Base-by-base conservation (phyloP, 257 asterid species). In the Catharanthus roseus region DNA sequence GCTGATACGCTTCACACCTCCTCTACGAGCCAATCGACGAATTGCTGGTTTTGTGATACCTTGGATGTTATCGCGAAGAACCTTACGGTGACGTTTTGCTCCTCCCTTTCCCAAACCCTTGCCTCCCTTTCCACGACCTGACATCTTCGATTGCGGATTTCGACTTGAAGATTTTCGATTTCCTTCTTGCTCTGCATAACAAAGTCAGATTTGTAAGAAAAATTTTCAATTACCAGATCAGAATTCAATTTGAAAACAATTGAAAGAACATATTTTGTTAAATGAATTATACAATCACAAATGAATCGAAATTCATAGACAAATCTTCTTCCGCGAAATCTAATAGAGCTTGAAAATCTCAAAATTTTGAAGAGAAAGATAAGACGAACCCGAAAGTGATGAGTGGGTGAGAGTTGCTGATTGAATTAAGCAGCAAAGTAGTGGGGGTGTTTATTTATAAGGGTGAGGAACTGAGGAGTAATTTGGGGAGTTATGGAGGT, bases 91-190 rank as follows among this genome's bases (percentile, higher is more conserved):
- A 19, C 83, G 77, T 24, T 79, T 79, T 5, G 83, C 83, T 39
- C 83, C 83, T 12, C 83, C 83, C 60, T 79, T 79, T 31, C 82
- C 82, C 42, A 79, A 72, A 13, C 82, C 82, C 55, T 79, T 79
- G 6, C 82, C 82, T 24, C 82, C 82, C 74, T 79, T 79, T 66
- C 82, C 82, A 58, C 82, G 79, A 0, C 82, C 82, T 0, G 82
- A 79, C 82, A 79, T 79, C 55, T 61, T 68, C 69, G 42, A 2
- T 39, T 44, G n/a, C 51, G 6, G 65, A 60, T 15, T 60, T 31
- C 44, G 18, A 60, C 65, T 16, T 9, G 6, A 39, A 31, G 1
- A 15, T 13, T 21, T 16, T 18, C 9, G 26, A 19, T 33, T 34
- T 21, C 4, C 38, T 3, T 6, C 39, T n/a, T 10, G 15, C 67